Evolutionary conservation across 1,139 yeast genomes (phyloP), one percentile per base, ranked within the genome.

Genomic region (Candida tetrigidarum): DNA sequence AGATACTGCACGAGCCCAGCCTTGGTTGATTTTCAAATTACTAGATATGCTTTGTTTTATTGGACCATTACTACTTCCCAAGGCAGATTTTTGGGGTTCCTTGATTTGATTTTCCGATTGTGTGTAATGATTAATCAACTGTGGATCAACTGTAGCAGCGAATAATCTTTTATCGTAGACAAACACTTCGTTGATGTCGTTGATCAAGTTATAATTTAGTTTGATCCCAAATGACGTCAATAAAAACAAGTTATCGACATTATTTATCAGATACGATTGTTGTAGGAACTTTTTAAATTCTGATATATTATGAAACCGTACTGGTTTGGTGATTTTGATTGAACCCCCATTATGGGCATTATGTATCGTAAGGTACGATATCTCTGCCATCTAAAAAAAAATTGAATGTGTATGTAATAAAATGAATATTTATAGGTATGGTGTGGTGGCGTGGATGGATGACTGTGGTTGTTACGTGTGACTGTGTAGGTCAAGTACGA

Each of bases 201-300:
- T 69, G 41, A 79, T 65, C 57, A 76, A 73, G 32, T 72, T 67
- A 53, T 72, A 81, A 59, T 79, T 82, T 52, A 84, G 67, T 54
- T 78, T 81, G 39, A 78, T 74, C 0, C 91, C 93, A 63, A 78
- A 84, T 2, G 88, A 80, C 0, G 87, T 76, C 37, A 86, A 63
- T n/a, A 86, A 63, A 52, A 85, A 80, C 36, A 83, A 59, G 52
- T 81, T 77, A 20, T 73, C 78, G 10, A 35, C 19, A 5, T 40
- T 29, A 4, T 76, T 72, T 53, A 81, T 54, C 10, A 54, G 41
- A 58, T 44, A 73, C 43, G 51, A 74, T 65, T 61, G 75, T 53
- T 46, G 50, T 37, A 58, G 56, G 48, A 42, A 79, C 22, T 60
- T 66, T 53, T 76, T 80, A 45, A 83, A 67, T 25, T 77, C 73